A percentile compares a stretch with the other conserved stretches of the same genome.
phyloP scores from a whole-genome alignment of 2,329 filamentous ascomycete species.

The Paraconiothyrium brasiliense region DNA sequence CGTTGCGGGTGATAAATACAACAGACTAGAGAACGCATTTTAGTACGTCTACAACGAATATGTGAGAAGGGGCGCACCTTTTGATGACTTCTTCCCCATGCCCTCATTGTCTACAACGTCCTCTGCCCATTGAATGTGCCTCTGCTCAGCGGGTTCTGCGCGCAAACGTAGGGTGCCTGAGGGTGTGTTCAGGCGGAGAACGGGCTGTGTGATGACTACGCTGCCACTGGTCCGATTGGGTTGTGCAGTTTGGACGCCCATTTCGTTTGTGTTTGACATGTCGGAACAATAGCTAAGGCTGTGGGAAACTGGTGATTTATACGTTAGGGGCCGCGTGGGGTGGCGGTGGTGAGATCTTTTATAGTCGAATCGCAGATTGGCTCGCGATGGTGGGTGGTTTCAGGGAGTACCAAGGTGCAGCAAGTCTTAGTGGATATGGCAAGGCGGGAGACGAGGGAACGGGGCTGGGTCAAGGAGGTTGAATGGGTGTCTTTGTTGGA shows the following conservation, averaged over 20 bases:
- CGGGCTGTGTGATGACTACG: constrained; percentile 36
- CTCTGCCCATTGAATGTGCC: constrained; percentile 89
- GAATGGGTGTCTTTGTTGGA: constrained; percentile 50
- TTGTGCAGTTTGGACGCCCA: constrained; percentile 32
- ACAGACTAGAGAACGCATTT: constrained; percentile 72
- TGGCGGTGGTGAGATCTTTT: constrained; percentile 6
- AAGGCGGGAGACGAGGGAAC: constrained; percentile 25
- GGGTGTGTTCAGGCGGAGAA: constrained; percentile 45
- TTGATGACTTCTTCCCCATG: constrained; percentile 91
- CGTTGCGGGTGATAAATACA: constrained; percentile 96
- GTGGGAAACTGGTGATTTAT: constrained; percentile 13
- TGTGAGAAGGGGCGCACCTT: constrained; percentile 67
- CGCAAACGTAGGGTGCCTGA: constrained; percentile 53
- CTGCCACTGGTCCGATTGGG: constrained; percentile 17
- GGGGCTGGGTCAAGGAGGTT: constrained; percentile 32
- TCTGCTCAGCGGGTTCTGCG: constrained; percentile 54
- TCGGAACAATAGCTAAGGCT: constrained; percentile 75
- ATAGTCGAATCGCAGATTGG: constrained; percentile 12
- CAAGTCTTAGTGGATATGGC: constrained; percentile 7
- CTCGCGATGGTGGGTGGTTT: constrained; percentile 11
- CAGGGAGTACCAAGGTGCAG: constrained; percentile 11
- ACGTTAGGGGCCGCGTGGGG: constrained; percentile 5
- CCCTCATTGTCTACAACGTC: constrained; percentile 96
- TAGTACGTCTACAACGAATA: constrained; percentile 14
- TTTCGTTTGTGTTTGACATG: constrained; percentile 60